phyloP scores from a whole-genome alignment of 228 moss, liverwort and hornwort genomes.

The Sphagnum fallax region DNA sequence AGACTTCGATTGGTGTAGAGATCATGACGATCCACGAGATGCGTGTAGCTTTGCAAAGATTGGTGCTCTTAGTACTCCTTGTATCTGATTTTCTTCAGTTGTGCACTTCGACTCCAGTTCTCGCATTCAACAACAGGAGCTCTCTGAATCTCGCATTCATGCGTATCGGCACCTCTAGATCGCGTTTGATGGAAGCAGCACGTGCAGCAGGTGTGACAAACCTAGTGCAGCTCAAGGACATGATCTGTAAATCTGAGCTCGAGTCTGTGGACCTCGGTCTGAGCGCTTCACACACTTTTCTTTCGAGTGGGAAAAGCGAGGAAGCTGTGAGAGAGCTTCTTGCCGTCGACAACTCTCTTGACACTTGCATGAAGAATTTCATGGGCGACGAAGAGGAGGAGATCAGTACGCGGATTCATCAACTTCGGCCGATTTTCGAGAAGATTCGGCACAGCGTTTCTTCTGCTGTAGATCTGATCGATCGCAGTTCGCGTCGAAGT shows the following conservation, averaged over 20 bases:
- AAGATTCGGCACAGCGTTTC: slow-evolving; percentile 33
- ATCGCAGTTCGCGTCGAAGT: slow-evolving; percentile 15
- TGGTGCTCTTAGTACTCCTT: too few relatives aligned
- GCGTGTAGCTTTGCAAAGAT: too few relatives aligned
- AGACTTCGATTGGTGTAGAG: too few relatives aligned
- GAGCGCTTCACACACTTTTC: neutral
- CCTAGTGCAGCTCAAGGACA: too few relatives aligned
- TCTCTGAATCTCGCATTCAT: slow-evolving; percentile 34
- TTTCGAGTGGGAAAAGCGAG: slow-evolving; percentile 12
- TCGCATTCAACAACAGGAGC: slow-evolving; percentile 5
- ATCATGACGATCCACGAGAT: too few relatives aligned
- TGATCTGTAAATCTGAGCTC: slow-evolving; percentile 14
- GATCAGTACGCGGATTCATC: neutral
- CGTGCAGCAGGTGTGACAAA: slow-evolving; percentile 2
- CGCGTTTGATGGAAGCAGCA: slow-evolving; percentile 27
- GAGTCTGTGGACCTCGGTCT: slow-evolving; percentile 10
- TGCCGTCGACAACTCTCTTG: slow-evolving; percentile 13
- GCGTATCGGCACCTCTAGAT: slow-evolving; percentile 28
- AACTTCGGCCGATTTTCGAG: slow-evolving; percentile 2
- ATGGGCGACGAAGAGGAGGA: slow-evolving; percentile 3
- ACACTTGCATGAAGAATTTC: slow-evolving; percentile 17
- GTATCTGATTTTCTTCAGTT: too few relatives aligned
- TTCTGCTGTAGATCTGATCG: slow-evolving; percentile 32
- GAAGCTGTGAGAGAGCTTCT: slow-evolving; percentile 23
- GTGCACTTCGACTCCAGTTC: neutral